Evolutionary conservation across 108 stramenopile species (phyloP).

Genomic region (Skeletonema marinoi): DNA sequence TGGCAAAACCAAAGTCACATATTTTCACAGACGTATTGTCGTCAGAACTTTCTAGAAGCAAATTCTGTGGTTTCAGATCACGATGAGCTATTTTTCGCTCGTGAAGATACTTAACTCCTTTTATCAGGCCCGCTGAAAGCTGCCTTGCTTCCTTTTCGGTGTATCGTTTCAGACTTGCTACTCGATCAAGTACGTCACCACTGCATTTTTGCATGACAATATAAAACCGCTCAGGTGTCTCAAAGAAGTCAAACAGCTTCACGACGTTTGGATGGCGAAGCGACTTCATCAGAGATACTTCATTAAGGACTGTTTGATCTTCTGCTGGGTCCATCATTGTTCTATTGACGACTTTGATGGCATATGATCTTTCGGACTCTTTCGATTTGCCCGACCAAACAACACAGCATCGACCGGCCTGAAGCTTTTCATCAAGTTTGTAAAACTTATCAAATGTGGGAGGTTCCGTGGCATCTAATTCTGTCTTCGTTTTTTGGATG

Average conservation of each 20-base stretch:
- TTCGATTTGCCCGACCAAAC: conserved; percentile 55
- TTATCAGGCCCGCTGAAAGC: conserved; percentile 66
- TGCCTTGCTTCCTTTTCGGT: conserved; percentile 95
- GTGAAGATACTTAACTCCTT: conserved; percentile 53
- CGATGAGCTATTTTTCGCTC: conserved; percentile 33
- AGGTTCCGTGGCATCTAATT: not conserved
- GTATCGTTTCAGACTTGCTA: conserved; percentile 83
- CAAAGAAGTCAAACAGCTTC: conserved; percentile 87
- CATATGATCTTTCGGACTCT: conserved; percentile 39
- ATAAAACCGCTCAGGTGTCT: conserved; percentile 82
- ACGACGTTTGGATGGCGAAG: conserved; percentile 79
- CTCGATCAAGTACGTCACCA: conserved; percentile 97
- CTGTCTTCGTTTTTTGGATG: not conserved
- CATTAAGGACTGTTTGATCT: conserved; percentile 70
- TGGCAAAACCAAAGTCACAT: conserved; percentile 41
- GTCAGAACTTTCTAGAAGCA: conserved; percentile 23
- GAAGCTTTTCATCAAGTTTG: conserved; percentile 56
- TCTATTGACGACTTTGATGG: conserved; percentile 73
- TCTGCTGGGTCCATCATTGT: conserved; percentile 39
- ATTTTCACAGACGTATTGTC: conserved; percentile 31
- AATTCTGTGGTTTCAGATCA: conserved; percentile 41
- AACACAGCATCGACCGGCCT: conserved; percentile 56
- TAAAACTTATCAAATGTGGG: conserved; percentile 62
- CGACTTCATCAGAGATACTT: conserved; percentile 72
- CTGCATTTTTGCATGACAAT: conserved; percentile 92